Base-by-base conservation (phyloP, 768 basidiomycete genomes). In the Boletus rubropictus region DNA sequence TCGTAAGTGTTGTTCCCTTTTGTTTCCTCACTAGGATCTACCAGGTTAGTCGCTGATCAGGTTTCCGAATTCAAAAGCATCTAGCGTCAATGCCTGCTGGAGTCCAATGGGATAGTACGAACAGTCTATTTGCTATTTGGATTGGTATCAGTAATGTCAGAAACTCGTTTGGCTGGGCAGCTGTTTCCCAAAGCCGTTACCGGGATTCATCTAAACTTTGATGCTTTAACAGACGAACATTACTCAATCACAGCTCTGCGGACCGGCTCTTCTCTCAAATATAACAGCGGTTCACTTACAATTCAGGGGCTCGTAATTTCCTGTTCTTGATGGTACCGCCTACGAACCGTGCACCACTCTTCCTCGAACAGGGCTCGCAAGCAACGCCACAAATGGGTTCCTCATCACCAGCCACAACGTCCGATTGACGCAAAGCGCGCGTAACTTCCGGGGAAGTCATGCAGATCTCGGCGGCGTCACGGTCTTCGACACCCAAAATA, bases 81-180 rank as follows among this genome's bases (percentile, higher is more conserved):
- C 73, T 70, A 1, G 77, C 70, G 2, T 65, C 55, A 29, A 78
- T 77, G 58, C 81, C 81, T 1, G 60, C 69, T 7, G 65, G 62
- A 2, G 73, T 77, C 1, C 73, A 76, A 0, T 86, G 84, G 84
- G 72, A 73, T 20, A 73, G 74, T 46, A 53, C 58, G 4, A 78
- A 84, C 55, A 58, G 81, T 43, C 55, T 86, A 39, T 85, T 86
- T 62, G 77, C 77, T 0, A 63, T 84, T n/a, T 86, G 75, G 73
- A 83, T 86, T 47, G 84, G 84, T 1, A 80, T 86, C 53, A 86
- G 86, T 55, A 84, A 85, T 54, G 73, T 85, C 27, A 48, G 54
- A 24, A 49, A 22, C 32, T 57, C 47, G 7, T 25, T 6, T 9
- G 22, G 42, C 39, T 59, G 51, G 64, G 64, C 61, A 25, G 9